Percentiles rank a stretch among this genome's conserved stretches.
These are phyloP conservation scores for Phytophthora sojae DNA, from an alignment of 352 stramenopile genomes.

Conservation along the genomic window DNA sequence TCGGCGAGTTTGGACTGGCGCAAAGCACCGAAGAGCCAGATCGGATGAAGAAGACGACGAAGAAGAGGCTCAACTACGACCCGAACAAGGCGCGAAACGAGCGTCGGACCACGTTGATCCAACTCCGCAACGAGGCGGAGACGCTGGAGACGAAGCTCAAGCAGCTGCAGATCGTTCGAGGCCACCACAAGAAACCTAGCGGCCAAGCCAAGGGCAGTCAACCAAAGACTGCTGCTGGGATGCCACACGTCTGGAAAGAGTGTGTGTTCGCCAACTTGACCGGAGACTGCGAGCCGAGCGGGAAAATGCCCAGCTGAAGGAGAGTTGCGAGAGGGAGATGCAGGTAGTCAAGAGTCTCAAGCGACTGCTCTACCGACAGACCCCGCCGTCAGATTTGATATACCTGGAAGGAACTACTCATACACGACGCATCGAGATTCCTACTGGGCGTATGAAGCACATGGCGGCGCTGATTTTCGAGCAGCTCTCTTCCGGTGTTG, in stretches of 20 bases:
- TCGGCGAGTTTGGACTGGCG: not conserved
- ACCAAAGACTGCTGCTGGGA: not conserved
- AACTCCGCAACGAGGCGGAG: conserved; percentile 17
- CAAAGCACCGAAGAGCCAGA: not conserved
- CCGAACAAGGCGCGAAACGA: conserved; percentile 38
- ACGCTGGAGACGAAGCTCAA: conserved; percentile 25
- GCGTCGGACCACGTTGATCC: conserved; percentile 18
- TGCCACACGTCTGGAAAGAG: conserved; percentile 15
- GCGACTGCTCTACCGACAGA: conserved; percentile 27
- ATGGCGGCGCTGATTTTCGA: conserved; percentile 33
- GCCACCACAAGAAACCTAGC: not conserved
- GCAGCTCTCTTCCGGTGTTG: conserved; percentile 35
- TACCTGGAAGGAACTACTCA: conserved; percentile 12
- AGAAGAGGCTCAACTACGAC: conserved; percentile 31
- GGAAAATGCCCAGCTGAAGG: conserved; percentile 34
- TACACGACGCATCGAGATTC: conserved; percentile 25
- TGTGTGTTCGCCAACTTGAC: conserved; percentile 26
- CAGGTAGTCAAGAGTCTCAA: conserved; percentile 25
- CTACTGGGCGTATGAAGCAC: conserved; percentile 12
- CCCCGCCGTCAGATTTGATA: conserved; percentile 1
- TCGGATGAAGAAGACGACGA: conserved; percentile 24
- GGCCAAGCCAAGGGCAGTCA: not conserved
- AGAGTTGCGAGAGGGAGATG: conserved; percentile 21
- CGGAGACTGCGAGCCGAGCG: conserved; percentile 22
- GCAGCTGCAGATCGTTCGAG: conserved; percentile 17